These are phyloP conservation scores for Lodderomyces parapsilosis DNA, from an alignment of 1,139 yeast genomes.

Conservation along the genomic window DNA sequence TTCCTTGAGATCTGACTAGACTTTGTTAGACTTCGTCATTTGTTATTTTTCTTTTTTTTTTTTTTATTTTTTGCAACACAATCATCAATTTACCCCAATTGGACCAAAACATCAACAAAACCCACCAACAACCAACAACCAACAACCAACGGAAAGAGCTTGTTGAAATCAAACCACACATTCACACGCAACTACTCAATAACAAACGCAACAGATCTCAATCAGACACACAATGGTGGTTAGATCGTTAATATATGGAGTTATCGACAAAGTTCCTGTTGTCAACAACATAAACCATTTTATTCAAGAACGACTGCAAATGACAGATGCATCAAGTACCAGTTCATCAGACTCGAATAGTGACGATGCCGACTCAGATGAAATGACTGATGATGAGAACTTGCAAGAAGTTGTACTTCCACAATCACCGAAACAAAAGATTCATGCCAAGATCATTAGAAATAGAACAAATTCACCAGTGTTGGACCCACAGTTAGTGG, in stretches of 20 bases:
- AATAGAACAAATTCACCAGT: constrained; percentile 7
- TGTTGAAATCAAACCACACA: too few relatives aligned
- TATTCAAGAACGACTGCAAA: constrained; percentile 1
- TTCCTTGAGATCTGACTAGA: neutral
- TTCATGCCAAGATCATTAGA: constrained; percentile 13
- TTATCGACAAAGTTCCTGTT: constrained; percentile 11
- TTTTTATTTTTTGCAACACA: neutral
- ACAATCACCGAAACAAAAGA: constrained; percentile 13
- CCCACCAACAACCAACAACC: neutral
- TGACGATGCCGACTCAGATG: neutral
- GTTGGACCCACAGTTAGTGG: neutral
- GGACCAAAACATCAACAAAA: neutral
- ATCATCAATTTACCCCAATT: neutral
- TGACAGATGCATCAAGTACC: neutral
- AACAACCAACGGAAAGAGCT: neutral
- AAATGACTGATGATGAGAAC: neutral
- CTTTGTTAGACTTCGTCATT: neutral
- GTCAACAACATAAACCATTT: constrained; percentile 8
- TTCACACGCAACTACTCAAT: too few relatives aligned
- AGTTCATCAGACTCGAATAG: constrained; percentile 5
- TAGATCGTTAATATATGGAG: constrained; percentile 11
- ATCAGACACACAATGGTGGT: constrained; percentile 11
- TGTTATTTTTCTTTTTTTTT: neutral
- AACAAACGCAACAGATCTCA: neutral
- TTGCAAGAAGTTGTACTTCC: constrained; percentile 2